These are phyloP conservation scores for Ustanciosporium gigantosporum DNA, from an alignment of 1,284 basidiomycete genomes.

Conservation along the genomic window DNA sequence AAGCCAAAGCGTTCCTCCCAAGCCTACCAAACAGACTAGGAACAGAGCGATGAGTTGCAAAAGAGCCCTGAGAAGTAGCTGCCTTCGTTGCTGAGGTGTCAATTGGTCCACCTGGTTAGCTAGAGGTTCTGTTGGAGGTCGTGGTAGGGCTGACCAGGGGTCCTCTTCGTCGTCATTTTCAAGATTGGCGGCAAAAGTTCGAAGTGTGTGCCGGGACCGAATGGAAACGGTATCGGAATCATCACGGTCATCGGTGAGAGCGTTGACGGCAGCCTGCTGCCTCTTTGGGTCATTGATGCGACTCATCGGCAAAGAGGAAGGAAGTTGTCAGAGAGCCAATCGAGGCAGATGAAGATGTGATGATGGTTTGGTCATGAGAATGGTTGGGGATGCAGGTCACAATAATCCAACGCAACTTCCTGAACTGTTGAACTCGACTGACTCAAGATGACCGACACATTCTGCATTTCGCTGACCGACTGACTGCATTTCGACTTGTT, in stretches of 20 bases:
- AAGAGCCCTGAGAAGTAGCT: conserved; percentile 34
- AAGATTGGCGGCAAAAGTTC: conserved; percentile 7
- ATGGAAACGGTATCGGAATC: conserved; percentile 28
- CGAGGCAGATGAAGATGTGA: too few species aligned
- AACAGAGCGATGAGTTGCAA: conserved; percentile 39
- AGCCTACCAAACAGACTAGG: conserved; percentile 31
- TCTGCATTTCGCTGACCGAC: too few species aligned
- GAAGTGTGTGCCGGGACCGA: conserved; percentile 32
- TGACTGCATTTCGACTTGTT: too few species aligned
- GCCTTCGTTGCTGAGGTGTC: conserved; percentile 11
- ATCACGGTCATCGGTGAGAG: not conserved
- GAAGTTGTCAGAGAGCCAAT: too few species aligned
- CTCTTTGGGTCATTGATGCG: conserved; percentile 5
- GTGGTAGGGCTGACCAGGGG: conserved; percentile 28
- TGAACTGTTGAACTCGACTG: too few species aligned
- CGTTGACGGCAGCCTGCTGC: conserved; percentile 1
- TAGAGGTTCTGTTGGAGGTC: not conserved
- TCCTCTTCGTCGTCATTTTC: conserved; percentile 8
- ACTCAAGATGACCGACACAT: too few species aligned
- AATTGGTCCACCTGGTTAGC: not conserved
- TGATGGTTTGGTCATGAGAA: too few species aligned
- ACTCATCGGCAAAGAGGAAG: too few species aligned
- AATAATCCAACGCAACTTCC: too few species aligned
- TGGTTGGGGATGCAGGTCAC: too few species aligned
- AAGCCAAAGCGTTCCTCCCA: conserved; percentile 43